Conservation (phyloP, 805 yeast genomes). For the Candida easanensis region DNA sequence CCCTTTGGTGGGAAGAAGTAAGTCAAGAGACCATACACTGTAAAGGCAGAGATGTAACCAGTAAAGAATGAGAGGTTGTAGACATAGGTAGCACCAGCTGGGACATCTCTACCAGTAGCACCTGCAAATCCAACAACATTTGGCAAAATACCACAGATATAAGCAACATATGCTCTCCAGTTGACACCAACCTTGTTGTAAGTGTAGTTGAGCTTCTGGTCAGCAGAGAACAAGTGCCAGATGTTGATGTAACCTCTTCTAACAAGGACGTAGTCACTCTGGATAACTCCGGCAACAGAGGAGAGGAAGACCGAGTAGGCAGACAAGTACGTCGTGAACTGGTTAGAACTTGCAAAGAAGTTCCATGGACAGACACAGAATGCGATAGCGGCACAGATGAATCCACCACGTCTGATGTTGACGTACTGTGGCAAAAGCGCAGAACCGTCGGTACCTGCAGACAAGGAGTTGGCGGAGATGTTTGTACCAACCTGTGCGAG, state of each 20-base stretch:
- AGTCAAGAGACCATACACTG: slow-evolving; percentile 52
- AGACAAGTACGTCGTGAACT: slow-evolving; percentile 74
- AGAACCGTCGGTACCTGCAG: slow-evolving; percentile 73
- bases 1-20: slow-evolving; percentile 52
- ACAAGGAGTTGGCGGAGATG: slow-evolving; percentile 68
- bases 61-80: slow-evolving; percentile 74
- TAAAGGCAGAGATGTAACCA: slow-evolving; percentile 63
- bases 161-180: slow-evolving; percentile 84
- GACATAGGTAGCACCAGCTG: slow-evolving; percentile 72
- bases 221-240: slow-evolving; percentile 59
- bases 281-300: slow-evolving; percentile 75
- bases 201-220: slow-evolving; percentile 46
- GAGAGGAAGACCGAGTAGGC: slow-evolving; percentile 84
- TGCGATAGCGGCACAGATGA: slow-evolving; percentile 69
- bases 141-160: slow-evolving; percentile 76
- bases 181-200: slow-evolving; percentile 65
- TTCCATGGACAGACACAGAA: slow-evolving; percentile 84
- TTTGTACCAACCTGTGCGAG: slow-evolving; percentile 79
- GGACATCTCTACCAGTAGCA: slow-evolving; percentile 71
- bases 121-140: slow-evolving; percentile 89
- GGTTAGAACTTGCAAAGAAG: slow-evolving; percentile 62
- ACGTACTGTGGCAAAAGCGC: slow-evolving; percentile 62
- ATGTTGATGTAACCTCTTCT: slow-evolving; percentile 70
- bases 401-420: slow-evolving; percentile 80
- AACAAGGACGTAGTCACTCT: slow-evolving; percentile 66